These are phyloP conservation scores for Fragaria nilgerrensis DNA, from an alignment of 306 rosid species.

Conservation along the genomic window DNA sequence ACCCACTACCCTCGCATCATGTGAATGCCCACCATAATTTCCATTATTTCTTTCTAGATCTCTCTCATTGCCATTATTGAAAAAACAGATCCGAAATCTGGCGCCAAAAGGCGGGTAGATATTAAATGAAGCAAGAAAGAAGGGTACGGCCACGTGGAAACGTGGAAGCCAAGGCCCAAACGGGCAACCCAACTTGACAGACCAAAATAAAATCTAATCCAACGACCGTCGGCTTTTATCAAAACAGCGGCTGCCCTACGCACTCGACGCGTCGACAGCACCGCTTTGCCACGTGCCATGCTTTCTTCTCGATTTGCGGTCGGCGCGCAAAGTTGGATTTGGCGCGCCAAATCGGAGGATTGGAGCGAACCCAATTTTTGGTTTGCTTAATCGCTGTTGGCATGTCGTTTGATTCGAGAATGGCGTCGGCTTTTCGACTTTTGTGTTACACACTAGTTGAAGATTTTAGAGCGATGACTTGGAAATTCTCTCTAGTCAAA, in stretches of 20 bases:
- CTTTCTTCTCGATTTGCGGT: background rate
- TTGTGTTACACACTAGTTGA: background rate
- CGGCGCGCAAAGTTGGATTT: background rate
- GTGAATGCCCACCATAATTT: slow-evolving; percentile 12
- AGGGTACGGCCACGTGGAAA: background rate
- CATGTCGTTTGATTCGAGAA: too few species aligned
- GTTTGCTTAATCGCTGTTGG: too few species aligned
- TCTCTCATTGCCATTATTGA: background rate
- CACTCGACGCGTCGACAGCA: background rate
- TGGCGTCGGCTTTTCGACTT: too few species aligned
- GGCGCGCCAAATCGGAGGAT: background rate
- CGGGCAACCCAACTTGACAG: background rate
- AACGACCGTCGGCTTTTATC: background rate
- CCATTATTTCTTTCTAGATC: background rate
- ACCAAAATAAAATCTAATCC: background rate
- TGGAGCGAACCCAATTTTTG: background rate
- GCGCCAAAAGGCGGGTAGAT: background rate
- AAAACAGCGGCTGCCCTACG: background rate
- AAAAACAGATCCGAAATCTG: background rate
- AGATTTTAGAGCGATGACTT: background rate
- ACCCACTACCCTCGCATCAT: background rate
- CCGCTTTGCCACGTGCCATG: background rate
- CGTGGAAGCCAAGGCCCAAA: background rate
- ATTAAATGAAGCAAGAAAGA: background rate
- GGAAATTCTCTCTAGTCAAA: background rate